phyloP scores from a whole-genome alignment of 345 rosid species.

The Balakata baccata region DNA sequence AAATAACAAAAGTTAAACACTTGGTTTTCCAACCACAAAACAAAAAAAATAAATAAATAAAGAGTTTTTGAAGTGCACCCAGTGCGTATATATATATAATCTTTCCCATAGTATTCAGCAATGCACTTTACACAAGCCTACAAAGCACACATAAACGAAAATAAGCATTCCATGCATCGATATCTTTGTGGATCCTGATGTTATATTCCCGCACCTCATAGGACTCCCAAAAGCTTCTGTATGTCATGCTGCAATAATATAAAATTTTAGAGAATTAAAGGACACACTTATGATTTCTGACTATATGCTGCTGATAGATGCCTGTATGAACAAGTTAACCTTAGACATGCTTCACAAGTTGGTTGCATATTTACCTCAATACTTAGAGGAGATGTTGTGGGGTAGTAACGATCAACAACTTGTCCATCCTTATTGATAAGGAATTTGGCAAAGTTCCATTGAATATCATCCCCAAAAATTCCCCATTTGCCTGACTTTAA shows the following conservation, averaged over 20 bases:
- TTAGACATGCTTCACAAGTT: not conserved
- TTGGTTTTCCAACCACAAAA: not conserved
- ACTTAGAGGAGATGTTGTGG: conserved; percentile 32
- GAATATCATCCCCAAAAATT: conserved; percentile 34
- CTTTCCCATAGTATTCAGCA: not conserved
- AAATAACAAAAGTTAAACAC: not conserved
- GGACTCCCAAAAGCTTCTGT: conserved; percentile 46
- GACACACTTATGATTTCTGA: not conserved
- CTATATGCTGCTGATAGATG: not conserved
- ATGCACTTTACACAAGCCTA: not conserved
- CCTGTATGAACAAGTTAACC: not conserved
- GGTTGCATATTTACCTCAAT: conserved; percentile 22
- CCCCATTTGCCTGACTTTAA: conserved; percentile 36
- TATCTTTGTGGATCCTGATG: not conserved
- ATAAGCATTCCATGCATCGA: not conserved
- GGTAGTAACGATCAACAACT: conserved; percentile 32
- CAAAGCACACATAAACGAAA: not conserved
- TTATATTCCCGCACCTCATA: conserved; percentile 2
- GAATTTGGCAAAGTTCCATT: conserved; percentile 37
- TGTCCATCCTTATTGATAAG: conserved; percentile 28
- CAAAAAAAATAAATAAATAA: not conserved
- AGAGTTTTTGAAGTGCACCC: not conserved
- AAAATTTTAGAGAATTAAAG: not conserved
- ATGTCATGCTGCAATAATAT: conserved; percentile 51
- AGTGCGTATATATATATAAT: not conserved